Evolutionary conservation across 306 rosid species (phyloP), one percentile per base, ranked within the genome.

Genomic region (Comarum palustre): DNA sequence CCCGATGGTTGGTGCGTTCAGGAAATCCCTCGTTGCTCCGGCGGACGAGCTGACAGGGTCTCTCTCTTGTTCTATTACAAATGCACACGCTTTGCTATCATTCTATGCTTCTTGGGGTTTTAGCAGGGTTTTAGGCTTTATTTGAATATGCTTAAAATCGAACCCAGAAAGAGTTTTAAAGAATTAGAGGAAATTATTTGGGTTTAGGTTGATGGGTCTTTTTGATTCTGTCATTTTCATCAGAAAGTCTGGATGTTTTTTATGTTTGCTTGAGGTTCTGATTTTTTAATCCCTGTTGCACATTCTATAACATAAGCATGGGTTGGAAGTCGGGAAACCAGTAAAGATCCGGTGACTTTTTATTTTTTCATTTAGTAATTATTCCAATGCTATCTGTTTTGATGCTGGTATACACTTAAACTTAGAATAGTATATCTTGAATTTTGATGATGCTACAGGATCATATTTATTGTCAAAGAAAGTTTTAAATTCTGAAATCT

Each of bases 1-100:
- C 90, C 93, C 36, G 64, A 68, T 32, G 90, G 55, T 55, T 90
- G 96, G 93, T 0, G 71, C 0, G 83, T 85, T 0, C 85, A 84
- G 73, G 67, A 63, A 64, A 77, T 17, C 15, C 90, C 70, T 31
- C 91, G 91, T 73, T 3, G 0, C 10, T 64, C 70, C 15, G 4
- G 55, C n/a, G 14, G 9, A 16, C 75, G 22, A 2, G 27, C 83
- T 8, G 91, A 88, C 66, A 83, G 4, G 85, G 90, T 86, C 19
- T 25, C 47, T 36, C 1, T 29, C 34, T 68, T 71, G 10, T 61
- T 52, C 3, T 16, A 17, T 17, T 42, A 41, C 16, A 17, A 29
- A 46, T 41, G 67, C 20, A 34, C 9, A 6, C 45, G 43, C 20
- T 1, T 1, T 12, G 3, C 5, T 34, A 15, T 57, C 36, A 45